These are phyloP conservation scores for Zea luxurians DNA, from an alignment of 176 grass and related monocot genomes.

Conservation along the genomic window DNA sequence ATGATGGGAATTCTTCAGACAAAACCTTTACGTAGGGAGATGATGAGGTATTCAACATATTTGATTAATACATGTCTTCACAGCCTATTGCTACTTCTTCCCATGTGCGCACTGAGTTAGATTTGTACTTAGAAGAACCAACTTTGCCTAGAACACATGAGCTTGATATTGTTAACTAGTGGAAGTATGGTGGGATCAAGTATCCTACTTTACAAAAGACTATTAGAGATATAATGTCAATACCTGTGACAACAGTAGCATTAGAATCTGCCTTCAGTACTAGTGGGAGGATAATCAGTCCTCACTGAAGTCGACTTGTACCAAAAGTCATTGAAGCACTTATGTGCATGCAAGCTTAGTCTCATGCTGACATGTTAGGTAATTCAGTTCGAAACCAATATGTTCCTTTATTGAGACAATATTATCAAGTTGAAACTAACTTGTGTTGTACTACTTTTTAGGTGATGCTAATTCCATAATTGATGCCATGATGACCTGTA, in stretches of 20 bases:
- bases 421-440: neutral
- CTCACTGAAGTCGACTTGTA: neutral
- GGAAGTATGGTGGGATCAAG: neutral
- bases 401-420: no score
- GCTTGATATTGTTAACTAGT: neutral
- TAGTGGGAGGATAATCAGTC: no score
- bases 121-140: neutral
- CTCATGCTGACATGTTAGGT: conserved; percentile 8
- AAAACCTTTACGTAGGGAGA: neutral
- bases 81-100: neutral
- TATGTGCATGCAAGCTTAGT: conserved; percentile 24
- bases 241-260: neutral
- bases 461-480: no score
- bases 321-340: neutral
- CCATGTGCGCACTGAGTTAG: neutral
- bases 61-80: neutral
- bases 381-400: neutral
- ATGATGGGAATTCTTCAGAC: no score
- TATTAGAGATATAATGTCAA: neutral
- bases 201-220: conserved; percentile 1
- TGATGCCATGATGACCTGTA: neutral
- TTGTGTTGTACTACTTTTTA: neutral
- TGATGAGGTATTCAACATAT: conserved; percentile 5
- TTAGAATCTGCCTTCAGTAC: conserved; percentile 8
- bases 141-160: neutral